Evolutionary conservation across 306 rosid species (phyloP), one percentile per base, ranked within the genome.

Genomic region (Fragaria nilgerrensis): DNA sequence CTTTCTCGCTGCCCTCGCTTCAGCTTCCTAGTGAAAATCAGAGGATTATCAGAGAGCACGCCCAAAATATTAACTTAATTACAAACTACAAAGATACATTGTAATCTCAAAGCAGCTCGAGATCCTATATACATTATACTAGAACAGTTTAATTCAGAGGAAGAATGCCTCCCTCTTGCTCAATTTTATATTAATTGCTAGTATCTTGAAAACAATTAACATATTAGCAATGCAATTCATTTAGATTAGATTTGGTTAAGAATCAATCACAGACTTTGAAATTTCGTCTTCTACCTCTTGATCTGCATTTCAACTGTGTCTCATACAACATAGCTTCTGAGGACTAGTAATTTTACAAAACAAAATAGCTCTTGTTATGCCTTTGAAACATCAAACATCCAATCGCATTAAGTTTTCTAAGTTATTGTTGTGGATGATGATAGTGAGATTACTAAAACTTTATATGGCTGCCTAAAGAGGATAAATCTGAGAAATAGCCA

Each of bases 1-100:
- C 87, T 89, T 95, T 80, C 89, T 87, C 50, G 98, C 97, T 89
- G 88, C 97, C 86, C 88, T 92, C 75, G 92, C 97, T 83, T 92
- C 98, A 81, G 96, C 83, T 79, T 95, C 98, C 98, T 95, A 82
- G 61, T 68, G 44, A 78, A 75, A 77, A 32, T 68, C 41, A 36
- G 52, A 73, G 34, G 48, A 73, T 23, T n/a, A 45, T 58, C 70
- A 56, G 47, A 22, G n/a, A 47, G 25, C 39, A 23, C 3, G 0
- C 7, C 23, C 15, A 29, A 70, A 3, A 2, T 23, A 22, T 25
- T 25, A 25, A 15, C 13, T 48, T 7, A 16, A 50, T 32, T 50
- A 14, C 16, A 58, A 58, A 58, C 32, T 27, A 4, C 47, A 50
- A 1, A 27, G 8, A 62, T 32, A 29, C 5, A 63, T 5, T 63